Conservation (phyloP, 208 protist species). For the Trypanosomatidae sp. region DNA sequence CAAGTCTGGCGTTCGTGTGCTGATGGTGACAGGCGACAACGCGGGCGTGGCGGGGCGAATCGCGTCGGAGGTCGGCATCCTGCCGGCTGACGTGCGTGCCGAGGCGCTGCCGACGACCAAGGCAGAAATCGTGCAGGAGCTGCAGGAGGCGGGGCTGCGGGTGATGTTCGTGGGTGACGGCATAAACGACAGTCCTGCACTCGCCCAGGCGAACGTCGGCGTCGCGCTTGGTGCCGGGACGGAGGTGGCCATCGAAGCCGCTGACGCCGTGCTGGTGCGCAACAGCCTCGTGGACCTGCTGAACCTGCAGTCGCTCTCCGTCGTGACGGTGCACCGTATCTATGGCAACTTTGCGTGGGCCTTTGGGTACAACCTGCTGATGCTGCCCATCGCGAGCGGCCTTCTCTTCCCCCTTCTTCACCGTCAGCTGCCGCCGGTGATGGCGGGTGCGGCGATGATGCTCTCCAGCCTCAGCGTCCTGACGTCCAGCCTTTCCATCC, state of each 20-base stretch:
- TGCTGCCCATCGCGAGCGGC: conserved; percentile 83
- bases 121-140: conserved; percentile 65
- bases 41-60: conserved; percentile 51
- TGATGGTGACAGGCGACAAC: conserved; percentile 90
- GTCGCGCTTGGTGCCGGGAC: conserved; percentile 86
- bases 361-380: conserved; percentile 87
- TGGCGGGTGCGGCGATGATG: conserved; percentile 81
- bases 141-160: conserved; percentile 47
- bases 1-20: conserved; percentile 33
- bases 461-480: conserved; percentile 80
- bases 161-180: conserved; percentile 92
- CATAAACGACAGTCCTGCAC: conserved; percentile 90
- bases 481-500: conserved; percentile 68
- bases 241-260: conserved; percentile 79
- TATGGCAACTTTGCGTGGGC: conserved; percentile 92
- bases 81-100: conserved; percentile 54
- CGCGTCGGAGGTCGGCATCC: conserved; percentile 82
- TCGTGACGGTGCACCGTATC: conserved; percentile 67
- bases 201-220: conserved; percentile 86
- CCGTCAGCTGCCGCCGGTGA: conserved; percentile 62
- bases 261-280: conserved; percentile 80
- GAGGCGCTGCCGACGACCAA: conserved; percentile 87
- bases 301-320: conserved; percentile 62
- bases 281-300: conserved; percentile 75
- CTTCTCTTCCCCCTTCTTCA: conserved; percentile 70